These are phyloP conservation scores for Sarocladium brachiariae DNA, from an alignment of 2,329 filamentous ascomycete genomes.

Conservation along the genomic window DNA sequence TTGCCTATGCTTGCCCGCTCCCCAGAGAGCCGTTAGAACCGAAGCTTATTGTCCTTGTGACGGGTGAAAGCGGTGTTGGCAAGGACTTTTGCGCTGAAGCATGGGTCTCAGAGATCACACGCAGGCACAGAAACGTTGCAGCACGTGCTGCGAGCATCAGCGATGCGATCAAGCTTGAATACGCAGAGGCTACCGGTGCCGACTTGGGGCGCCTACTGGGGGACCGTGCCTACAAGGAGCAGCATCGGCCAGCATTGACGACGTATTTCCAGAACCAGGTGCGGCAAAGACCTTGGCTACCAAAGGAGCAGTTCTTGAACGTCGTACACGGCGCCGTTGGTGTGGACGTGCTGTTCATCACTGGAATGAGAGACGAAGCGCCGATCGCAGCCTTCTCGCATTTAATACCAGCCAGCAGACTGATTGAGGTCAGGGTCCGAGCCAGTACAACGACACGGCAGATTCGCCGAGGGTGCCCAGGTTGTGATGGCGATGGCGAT, in stretches of 20 bases:
- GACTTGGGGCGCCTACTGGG: slow-evolving; percentile 39
- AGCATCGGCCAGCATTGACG: slow-evolving; percentile 46
- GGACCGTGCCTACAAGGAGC: slow-evolving; percentile 55
- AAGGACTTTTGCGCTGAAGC: slow-evolving; percentile 53
- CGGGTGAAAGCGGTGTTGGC: slow-evolving; percentile 45
- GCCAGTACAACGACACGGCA: slow-evolving; percentile 30
- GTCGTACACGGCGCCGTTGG: slow-evolving; percentile 33
- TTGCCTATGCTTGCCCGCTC: slow-evolving; percentile 51
- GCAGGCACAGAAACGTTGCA: slow-evolving; percentile 19
- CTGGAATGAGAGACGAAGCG: slow-evolving; percentile 55
- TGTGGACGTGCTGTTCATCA: slow-evolving; percentile 52
- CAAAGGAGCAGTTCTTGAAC: slow-evolving; percentile 42
- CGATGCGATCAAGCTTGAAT: slow-evolving; percentile 49
- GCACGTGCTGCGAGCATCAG: slow-evolving; percentile 48
- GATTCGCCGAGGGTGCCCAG: slow-evolving; percentile 31
- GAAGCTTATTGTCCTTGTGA: slow-evolving; percentile 51
- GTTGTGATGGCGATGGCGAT: too few species aligned
- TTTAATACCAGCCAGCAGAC: slow-evolving; percentile 42
- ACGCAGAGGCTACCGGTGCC: slow-evolving; percentile 41
- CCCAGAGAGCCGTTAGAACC: slow-evolving; percentile 26
- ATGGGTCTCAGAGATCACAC: slow-evolving; percentile 39
- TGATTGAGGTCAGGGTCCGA: slow-evolving; percentile 47
- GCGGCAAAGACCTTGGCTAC: slow-evolving; percentile 34
- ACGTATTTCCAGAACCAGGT: slow-evolving; percentile 43
- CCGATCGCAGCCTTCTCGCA: slow-evolving; percentile 48